Conservation (phyloP, 768 basidiomycete genomes). For the Auriscalpium microsporum region DNA sequence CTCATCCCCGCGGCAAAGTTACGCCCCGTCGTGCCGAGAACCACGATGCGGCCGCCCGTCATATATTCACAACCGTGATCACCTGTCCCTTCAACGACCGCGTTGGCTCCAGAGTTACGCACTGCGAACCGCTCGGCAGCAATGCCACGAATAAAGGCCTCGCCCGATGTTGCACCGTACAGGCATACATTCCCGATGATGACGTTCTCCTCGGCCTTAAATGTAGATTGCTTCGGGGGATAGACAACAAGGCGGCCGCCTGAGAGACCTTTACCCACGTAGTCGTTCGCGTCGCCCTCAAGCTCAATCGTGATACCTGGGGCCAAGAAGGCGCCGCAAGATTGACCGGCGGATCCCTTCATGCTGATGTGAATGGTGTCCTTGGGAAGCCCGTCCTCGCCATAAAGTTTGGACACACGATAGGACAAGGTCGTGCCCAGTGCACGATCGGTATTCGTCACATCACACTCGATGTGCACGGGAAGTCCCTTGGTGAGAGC, state of each 20-base stretch:
- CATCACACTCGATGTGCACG: conserved; percentile 93
- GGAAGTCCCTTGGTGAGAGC: conserved; percentile 91
- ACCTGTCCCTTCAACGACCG: conserved; percentile 94
- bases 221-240: conserved; percentile 88
- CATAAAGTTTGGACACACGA: conserved; percentile 89
- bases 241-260: conserved; percentile 95
- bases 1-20: conserved; percentile 99
- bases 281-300: conserved; percentile 97
- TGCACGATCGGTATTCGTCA: conserved; percentile 96
- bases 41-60: conserved; percentile 95
- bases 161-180: conserved; percentile 95
- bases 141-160: conserved; percentile 93
- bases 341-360: conserved; percentile 95
- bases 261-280: conserved; percentile 97
- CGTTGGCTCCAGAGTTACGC: conserved; percentile 91
- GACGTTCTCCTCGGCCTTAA: conserved; percentile 97
- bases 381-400: conserved; percentile 94
- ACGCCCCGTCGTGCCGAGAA: conserved; percentile 88
- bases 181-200: conserved; percentile 95
- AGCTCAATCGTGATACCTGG: conserved; percentile 98
- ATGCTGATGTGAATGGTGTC: conserved; percentile 99
- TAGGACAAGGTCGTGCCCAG: conserved; percentile 94
- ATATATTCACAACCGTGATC: conserved; percentile 98
- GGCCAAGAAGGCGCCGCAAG: conserved; percentile 97
- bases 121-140: conserved; percentile 98